Percentiles rank a stretch among this genome's conserved stretches.
Evolutionary conservation across 2,329 filamentous ascomycete genomes (phyloP).

Genomic region (Xylaria sp.): DNA sequence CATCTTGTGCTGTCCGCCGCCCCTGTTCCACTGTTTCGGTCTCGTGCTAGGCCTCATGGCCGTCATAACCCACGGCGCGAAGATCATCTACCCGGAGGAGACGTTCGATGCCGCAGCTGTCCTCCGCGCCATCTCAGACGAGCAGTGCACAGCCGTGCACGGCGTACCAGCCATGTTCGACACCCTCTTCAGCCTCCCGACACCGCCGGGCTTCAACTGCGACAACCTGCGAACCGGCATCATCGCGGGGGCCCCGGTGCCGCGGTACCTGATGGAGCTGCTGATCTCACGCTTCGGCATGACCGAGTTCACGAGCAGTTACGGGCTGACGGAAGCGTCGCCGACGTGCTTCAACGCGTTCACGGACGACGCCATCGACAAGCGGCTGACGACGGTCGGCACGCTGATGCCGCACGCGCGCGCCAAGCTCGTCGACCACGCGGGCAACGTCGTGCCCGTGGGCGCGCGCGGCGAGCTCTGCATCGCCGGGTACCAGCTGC

Average conservation of each 20-base stretch:
- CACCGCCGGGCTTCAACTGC: conserved; percentile 55
- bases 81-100: conserved; percentile 80
- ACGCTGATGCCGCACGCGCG: conserved; percentile 79
- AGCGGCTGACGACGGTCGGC: conserved; percentile 77
- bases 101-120: conserved; percentile 76
- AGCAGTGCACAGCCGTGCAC: conserved; percentile 78
- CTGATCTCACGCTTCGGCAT: conserved; percentile 78
- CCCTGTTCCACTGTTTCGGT: conserved; percentile 88
- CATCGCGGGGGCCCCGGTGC: conserved; percentile 81
- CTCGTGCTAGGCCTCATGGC: conserved; percentile 81
- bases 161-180: conserved; percentile 90
- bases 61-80: conserved; percentile 77
- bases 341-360: conserved; percentile 86
- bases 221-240: conserved; percentile 77
- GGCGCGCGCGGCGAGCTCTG: conserved; percentile 79
- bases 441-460: conserved; percentile 73
- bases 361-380: conserved; percentile 75
- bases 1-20: conserved; percentile 82
- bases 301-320: conserved; percentile 77
- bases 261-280: conserved; percentile 77
- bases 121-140: conserved; percentile 72
- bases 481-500: conserved; percentile 81
- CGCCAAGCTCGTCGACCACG: conserved; percentile 80
- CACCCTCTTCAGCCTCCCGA: conserved; percentile 64
- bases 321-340: conserved; percentile 80